Base-by-base conservation (phyloP, 768 basidiomycete species). In the Collybia sp. region DNA sequence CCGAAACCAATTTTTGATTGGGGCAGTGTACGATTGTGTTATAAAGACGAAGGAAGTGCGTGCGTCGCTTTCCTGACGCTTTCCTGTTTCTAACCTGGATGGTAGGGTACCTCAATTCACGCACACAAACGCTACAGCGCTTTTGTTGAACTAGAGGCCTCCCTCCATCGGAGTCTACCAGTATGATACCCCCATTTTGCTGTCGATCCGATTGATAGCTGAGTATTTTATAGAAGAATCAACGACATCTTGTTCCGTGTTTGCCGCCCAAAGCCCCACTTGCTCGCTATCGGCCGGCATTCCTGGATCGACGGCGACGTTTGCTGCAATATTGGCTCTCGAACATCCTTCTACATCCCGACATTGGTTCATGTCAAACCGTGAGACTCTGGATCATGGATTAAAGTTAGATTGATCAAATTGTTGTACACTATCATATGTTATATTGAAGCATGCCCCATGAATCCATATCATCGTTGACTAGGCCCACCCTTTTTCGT, bases 191-290 rank as follows among this genome's bases (percentile, higher is more conserved):
- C n/a, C n/a, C n/a, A n/a, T 30, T 35, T 17, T 43, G 30, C 16
- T 45, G 31, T 15, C 39, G 18, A 37, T 34, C 20, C 12, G 8
- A 8, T 49, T 39, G 5, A 47, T 37, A 32, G 48, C 25, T 12
- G 43, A 33, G 45, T 37, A 8, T 30, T 34, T 40, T 32, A 3
- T 34, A 48, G 37, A 43, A 46, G 10, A 30, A 53, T 2, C 60
- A 83, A 76, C 62, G 60, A 8, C 64, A 71, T 37, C 68, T 73
- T 38, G 62, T 88, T 12, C 85, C 85, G 2, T 40, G 66, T 2
- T 71, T 88, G 3, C 86, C 85, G 0, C 83, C 86, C 0, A 88
- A 88, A 64, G 73, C 77, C 0, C 79, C 85, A 0, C 66, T 87
- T 0, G 73, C 84, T 1, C 77, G 80, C 17, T 87, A 83, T 55